Conservation (phyloP, 1,139 yeast species). For the Saccharomyces hybrid region DNA sequence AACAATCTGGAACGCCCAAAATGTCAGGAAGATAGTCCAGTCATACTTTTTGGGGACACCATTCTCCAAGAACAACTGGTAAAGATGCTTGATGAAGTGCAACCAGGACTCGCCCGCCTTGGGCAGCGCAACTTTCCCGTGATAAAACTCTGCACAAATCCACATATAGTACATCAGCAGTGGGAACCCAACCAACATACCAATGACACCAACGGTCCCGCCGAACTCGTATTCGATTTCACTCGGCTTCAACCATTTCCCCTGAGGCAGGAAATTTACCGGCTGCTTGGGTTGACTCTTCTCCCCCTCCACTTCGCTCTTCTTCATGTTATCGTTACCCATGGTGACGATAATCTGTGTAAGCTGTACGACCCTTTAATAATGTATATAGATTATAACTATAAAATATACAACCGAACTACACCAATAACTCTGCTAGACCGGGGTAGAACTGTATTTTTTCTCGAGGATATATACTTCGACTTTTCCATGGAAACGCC, state of each 20-base stretch:
- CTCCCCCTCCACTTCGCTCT: background rate
- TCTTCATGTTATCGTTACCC: background rate
- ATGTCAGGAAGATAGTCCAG: constrained; percentile 63
- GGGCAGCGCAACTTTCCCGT: constrained; percentile 69
- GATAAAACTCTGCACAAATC: constrained; percentile 76
- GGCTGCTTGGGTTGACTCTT: background rate
- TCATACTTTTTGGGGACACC: constrained; percentile 66
- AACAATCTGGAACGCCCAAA: constrained; percentile 59
- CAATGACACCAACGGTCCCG: constrained; percentile 82
- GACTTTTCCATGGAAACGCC: background rate
- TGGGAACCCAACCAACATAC: constrained; percentile 94
- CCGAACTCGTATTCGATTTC: constrained; percentile 79
- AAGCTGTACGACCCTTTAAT: background rate
- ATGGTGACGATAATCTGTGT: background rate
- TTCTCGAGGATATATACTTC: background rate
- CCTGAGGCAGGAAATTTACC: constrained; percentile 28
- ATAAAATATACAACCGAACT: too few species aligned
- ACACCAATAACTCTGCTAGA: background rate
- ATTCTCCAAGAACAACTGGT: constrained; percentile 37
- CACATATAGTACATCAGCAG: constrained; percentile 93
- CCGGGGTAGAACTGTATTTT: constrained; percentile 45
- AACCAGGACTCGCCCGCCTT: constrained; percentile 48
- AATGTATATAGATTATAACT: too few species aligned
- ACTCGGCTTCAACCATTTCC: constrained; percentile 36
- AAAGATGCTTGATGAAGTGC: constrained; percentile 44